These are phyloP conservation scores for Boletus eberwhitei DNA, from an alignment of 768 basidiomycete genomes.

Conservation along the genomic window DNA sequence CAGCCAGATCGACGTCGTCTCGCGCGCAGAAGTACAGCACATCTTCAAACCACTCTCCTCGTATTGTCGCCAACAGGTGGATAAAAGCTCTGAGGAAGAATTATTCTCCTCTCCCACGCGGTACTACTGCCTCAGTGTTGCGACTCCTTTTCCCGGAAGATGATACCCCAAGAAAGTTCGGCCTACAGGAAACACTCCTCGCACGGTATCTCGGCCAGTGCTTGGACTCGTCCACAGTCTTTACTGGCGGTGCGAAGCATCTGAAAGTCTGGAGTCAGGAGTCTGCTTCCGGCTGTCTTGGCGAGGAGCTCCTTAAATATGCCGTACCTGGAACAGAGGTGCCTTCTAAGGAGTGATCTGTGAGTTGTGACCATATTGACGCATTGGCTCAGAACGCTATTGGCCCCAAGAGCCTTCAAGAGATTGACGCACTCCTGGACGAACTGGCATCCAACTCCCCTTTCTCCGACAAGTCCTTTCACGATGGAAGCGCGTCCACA, in stretches of 20 bases:
- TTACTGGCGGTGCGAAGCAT: slow-evolving; percentile 21
- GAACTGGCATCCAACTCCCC: slow-evolving; percentile 67
- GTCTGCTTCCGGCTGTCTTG: slow-evolving; percentile 62
- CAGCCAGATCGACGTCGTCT: slow-evolving; percentile 19
- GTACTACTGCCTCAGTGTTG: slow-evolving; percentile 60
- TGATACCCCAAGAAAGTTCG: slow-evolving; percentile 66
- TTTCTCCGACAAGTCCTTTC: slow-evolving; percentile 55
- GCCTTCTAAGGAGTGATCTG: slow-evolving; percentile 1
- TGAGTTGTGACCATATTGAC: slow-evolving; percentile 3
- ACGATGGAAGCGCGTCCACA: slow-evolving; percentile 26
- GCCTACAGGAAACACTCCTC: slow-evolving; percentile 65
- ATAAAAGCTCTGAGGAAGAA: slow-evolving; percentile 36
- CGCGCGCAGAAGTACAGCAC: slow-evolving; percentile 5
- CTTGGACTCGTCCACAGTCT: slow-evolving; percentile 38
- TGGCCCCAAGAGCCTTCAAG: slow-evolving; percentile 36
- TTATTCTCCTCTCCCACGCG: slow-evolving; percentile 47
- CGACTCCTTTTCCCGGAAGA: slow-evolving; percentile 84
- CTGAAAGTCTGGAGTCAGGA: slow-evolving; percentile 40
- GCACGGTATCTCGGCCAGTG: slow-evolving; percentile 48
- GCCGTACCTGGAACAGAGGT: slow-evolving; percentile 36
- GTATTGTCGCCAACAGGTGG: slow-evolving; percentile 46
- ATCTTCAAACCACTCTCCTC: slow-evolving; percentile 31
- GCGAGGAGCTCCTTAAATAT: slow-evolving; percentile 54
- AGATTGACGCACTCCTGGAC: slow-evolving; percentile 67
- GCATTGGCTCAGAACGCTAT: slow-evolving; percentile 10